Evolutionary conservation across 1,284 basidiomycete species (phyloP).

Genomic region (Puccinia brachypodii): DNA sequence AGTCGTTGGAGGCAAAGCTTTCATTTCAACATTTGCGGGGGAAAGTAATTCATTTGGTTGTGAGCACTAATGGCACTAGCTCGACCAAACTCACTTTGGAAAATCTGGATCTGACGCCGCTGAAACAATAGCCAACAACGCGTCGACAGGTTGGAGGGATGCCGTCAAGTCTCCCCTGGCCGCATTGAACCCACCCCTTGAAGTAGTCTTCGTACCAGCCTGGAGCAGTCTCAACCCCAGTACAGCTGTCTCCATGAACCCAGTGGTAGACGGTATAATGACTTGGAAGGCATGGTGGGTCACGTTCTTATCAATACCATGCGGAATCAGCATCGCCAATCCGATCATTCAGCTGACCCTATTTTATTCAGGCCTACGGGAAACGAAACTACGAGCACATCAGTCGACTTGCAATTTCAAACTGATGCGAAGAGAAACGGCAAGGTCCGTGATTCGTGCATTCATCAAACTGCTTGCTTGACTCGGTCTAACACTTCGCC

Average conservation of each 20-base stretch:
- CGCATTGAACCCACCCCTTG: slow-evolving; percentile 7
- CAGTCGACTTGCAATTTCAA: slow-evolving; percentile 27
- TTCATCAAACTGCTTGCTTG: neutral
- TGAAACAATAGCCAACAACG: neutral
- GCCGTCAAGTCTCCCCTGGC: slow-evolving; percentile 26
- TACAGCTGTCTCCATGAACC: slow-evolving; percentile 31
- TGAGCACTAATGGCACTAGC: too few species aligned
- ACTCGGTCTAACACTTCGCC: too few species aligned
- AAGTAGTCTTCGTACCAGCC: slow-evolving; percentile 39
- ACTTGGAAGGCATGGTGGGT: slow-evolving; percentile 43
- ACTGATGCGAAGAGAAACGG: slow-evolving; percentile 34
- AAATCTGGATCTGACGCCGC: neutral
- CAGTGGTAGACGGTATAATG: slow-evolving; percentile 47
- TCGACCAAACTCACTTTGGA: neutral
- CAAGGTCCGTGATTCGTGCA: neutral
- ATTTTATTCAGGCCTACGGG: slow-evolving; percentile 28
- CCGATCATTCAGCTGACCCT: neutral
- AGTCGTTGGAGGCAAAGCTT: too few species aligned
- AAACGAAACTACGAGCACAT: neutral
- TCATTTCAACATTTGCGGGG: too few species aligned
- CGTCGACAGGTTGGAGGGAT: slow-evolving; percentile 37
- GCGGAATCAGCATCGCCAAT: too few species aligned
- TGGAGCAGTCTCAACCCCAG: slow-evolving; percentile 24
- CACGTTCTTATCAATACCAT: neutral
- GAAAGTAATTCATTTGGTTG: too few species aligned